Conservation (phyloP, 2,329 filamentous ascomycete genomes). For the Ceratocystis alfenasii region DNA sequence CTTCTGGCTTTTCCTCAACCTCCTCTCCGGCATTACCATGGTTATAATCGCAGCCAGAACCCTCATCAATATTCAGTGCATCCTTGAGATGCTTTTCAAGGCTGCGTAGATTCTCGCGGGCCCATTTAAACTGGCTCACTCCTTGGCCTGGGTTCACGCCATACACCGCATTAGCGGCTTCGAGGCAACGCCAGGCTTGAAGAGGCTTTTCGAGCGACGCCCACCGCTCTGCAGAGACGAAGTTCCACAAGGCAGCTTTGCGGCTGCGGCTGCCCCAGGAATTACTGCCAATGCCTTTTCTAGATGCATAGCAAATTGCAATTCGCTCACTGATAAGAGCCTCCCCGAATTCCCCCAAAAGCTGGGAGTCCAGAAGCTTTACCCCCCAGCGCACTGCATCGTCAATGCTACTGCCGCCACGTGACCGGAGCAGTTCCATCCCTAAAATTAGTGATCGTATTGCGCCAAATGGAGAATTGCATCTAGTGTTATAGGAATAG, state of each 20-base stretch:
- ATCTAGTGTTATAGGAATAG: constrained; percentile 86
- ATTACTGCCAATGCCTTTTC: constrained; percentile 52
- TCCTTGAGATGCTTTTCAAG: constrained; percentile 18
- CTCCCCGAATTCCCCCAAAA: constrained; percentile 64
- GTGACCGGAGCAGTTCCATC: constrained; percentile 69
- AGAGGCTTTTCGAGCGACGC: constrained; percentile 61
- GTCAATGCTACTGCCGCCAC: constrained; percentile 69
- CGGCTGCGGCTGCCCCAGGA: constrained; percentile 60
- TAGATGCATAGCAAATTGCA: constrained; percentile 69
- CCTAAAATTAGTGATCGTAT: constrained; percentile 64
- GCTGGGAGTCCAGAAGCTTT: constrained; percentile 63
- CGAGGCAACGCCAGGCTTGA: constrained; percentile 66
- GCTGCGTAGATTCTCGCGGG: constrained; percentile 15
- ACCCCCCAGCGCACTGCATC: constrained; percentile 79
- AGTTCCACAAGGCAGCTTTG: constrained; percentile 82
- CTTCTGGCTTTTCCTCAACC: constrained; percentile 18
- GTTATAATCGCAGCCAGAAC: not conserved
- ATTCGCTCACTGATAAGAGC: constrained; percentile 78
- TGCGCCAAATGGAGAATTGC: constrained; percentile 65
- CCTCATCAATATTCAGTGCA: constrained; percentile 11
- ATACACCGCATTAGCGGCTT: constrained; percentile 30
- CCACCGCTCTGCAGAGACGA: constrained; percentile 77
- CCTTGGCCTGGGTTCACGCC: constrained; percentile 9
- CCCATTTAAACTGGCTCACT: constrained; percentile 15
- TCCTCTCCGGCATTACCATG: constrained; percentile 1